phyloP scores from a whole-genome alignment of 768 basidiomycete species.

The Gelatoporia subvermispora region DNA sequence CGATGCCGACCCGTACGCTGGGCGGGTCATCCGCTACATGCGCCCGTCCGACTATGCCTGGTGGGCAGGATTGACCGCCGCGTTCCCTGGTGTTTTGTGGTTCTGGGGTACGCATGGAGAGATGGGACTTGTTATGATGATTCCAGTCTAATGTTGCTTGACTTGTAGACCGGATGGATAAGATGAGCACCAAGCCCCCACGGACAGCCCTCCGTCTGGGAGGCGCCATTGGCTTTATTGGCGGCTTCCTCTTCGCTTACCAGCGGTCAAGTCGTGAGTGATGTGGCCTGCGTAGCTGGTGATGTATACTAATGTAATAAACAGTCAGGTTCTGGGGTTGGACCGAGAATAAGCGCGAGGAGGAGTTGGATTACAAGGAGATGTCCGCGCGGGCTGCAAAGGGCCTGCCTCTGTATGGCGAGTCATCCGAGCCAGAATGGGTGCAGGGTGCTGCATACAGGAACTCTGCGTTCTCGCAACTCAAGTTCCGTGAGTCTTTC shows the following conservation, averaged over 20 bases:
- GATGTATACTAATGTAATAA: not conserved
- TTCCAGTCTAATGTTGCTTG: not conserved
- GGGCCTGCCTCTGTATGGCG: constrained; percentile 85
- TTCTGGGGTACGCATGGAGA: constrained; percentile 66
- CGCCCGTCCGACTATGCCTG: constrained; percentile 81
- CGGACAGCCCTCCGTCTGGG: constrained; percentile 46
- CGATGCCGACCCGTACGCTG: constrained; percentile 88
- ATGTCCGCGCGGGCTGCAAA: constrained; percentile 66
- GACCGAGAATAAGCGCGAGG: constrained; percentile 84
- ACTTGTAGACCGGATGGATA: constrained; percentile 42
- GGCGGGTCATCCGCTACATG: constrained; percentile 85
- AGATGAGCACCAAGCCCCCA: constrained; percentile 29
- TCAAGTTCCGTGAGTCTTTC: constrained; percentile 72
- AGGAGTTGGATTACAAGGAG: constrained; percentile 72
- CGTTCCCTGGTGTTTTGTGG: constrained; percentile 77
- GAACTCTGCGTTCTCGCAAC: constrained; percentile 90
- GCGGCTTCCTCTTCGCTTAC: constrained; percentile 92
- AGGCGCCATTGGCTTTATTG: constrained; percentile 78
- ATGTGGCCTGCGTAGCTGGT: not conserved
- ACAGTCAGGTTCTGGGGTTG: constrained; percentile 94
- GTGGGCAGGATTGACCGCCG: constrained; percentile 78
- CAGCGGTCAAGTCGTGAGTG: constrained; percentile 81
- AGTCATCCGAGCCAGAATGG: constrained; percentile 77
- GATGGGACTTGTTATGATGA: constrained; percentile 1
- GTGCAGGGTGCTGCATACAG: constrained; percentile 82